Evolutionary conservation across 345 rosid species (phyloP), one percentile per base, ranked within the genome.

Genomic region (Sonneratia caseolaris): DNA sequence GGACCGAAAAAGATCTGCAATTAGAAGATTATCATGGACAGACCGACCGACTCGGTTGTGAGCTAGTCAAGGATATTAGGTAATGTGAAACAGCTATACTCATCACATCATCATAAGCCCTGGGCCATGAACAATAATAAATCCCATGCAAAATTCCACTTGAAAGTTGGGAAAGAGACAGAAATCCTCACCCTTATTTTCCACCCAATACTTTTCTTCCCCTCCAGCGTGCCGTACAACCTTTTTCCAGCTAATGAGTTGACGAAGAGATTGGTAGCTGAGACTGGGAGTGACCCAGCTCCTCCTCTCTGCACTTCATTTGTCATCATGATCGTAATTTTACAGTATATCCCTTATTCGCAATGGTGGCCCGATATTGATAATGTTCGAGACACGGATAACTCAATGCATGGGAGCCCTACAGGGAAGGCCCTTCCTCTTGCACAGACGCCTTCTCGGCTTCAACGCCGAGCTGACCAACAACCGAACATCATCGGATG

Each of bases 391-490:
- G 32, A 27, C 32, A 27, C 13, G 19, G 15, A 7, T 53, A 27
- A 36, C 21, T 45, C 71, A 84, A 42, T 51, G 67, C 47, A 79
- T 57, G 66, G 86, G 93, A 71, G 98, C 83, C 71, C 98, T 85
- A 38, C 71, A 81, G 18, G 96, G 93, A 56, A 81, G 43, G 62
- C 96, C 90, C 82, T 92, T 92, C 73, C 98, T 82, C 74, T 90
- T 90, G 79, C 76, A 78, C 48, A 81, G 38, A 71, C 78, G 85
- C 74, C 64, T 71, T 74, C 84, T 80, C 37, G 88, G 85, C 84
- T 83, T 88, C 83, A 90, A 69, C 42, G 79, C 75, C 49, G 81
- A 70, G 47, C 71, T 75, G 78, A 73, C 70, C 83, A 78, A 75
- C 3, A 72, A 47, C 24, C 74, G 87, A 3, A 78, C 82, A 22